Conservation (phyloP, 2,329 filamentous ascomycete species). For the Diaporthe vexans region DNA sequence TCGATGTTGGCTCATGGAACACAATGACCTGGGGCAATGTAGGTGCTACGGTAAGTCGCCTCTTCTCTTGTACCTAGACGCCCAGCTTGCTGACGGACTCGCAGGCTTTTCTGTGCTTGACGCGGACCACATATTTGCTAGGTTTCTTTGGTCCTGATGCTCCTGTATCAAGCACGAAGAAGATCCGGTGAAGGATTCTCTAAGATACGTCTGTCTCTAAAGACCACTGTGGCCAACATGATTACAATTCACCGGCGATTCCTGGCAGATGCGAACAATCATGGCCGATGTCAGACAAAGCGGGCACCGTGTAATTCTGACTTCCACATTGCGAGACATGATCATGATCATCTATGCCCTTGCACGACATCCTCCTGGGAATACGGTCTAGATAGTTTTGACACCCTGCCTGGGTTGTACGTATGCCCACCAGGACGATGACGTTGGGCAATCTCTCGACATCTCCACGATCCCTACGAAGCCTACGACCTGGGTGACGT, state of each 20-base stretch:
- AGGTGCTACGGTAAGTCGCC: slow-evolving; percentile 68
- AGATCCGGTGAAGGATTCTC: slow-evolving; percentile 40
- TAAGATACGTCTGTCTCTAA: background rate
- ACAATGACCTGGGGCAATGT: slow-evolving; percentile 81
- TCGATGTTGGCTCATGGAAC: slow-evolving; percentile 74
- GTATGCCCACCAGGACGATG: background rate
- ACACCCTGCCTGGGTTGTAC: background rate
- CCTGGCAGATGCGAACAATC: background rate
- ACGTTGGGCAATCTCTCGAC: too few species aligned
- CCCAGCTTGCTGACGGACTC: slow-evolving; percentile 2
- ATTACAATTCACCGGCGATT: too few species aligned
- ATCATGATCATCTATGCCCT: background rate
- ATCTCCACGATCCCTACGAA: background rate
- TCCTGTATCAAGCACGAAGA: slow-evolving; percentile 42
- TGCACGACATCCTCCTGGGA: slow-evolving; percentile 23
- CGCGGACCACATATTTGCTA: slow-evolving; percentile 69
- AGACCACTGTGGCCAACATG: background rate
- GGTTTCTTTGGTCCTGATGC: slow-evolving; percentile 70
- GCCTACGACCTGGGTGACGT: background rate
- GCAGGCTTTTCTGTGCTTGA: slow-evolving; percentile 68
- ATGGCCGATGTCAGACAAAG: background rate
- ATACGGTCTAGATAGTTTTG: background rate
- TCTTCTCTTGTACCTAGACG: slow-evolving; percentile 24
- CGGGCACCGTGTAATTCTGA: background rate
- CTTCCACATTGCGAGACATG: slow-evolving; percentile 15